A percentile compares a stretch with the other conserved stretches of the same genome.
These are phyloP conservation scores for Dactylonectria macrodidyma DNA, from an alignment of 2,329 filamentous ascomycete species.

Conservation along the genomic window DNA sequence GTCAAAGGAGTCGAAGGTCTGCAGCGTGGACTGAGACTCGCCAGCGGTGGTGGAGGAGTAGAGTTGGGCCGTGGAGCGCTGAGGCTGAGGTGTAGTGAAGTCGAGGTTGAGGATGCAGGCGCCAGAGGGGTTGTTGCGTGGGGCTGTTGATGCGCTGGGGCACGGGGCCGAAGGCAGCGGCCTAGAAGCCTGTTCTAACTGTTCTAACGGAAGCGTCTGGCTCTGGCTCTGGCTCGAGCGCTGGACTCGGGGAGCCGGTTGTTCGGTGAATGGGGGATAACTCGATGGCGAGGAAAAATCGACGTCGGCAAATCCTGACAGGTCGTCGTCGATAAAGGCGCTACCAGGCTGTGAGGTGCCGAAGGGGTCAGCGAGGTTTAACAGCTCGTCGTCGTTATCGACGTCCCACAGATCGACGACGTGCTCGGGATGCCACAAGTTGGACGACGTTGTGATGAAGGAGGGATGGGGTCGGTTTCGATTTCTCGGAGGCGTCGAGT, in stretches of 20 bases:
- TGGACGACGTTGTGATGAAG: neutral
- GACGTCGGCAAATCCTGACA: slow-evolving; percentile 46
- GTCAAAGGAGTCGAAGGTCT: slow-evolving; percentile 49
- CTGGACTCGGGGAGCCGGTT: slow-evolving; percentile 6
- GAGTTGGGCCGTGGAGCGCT: slow-evolving; percentile 42
- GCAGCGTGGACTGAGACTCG: slow-evolving; percentile 47
- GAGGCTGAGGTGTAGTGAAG: slow-evolving; percentile 33
- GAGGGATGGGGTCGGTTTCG: slow-evolving; percentile 2
- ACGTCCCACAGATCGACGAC: slow-evolving; percentile 13
- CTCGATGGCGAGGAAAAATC: slow-evolving; percentile 56
- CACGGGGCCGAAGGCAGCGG: slow-evolving; percentile 33
- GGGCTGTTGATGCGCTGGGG: slow-evolving; percentile 36
- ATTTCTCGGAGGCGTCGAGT: slow-evolving; percentile 18
- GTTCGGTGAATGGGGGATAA: slow-evolving; percentile 50
- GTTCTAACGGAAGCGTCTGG: slow-evolving; percentile 27
- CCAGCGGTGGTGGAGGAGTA: slow-evolving; percentile 41
- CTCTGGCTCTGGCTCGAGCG: slow-evolving; percentile 1
- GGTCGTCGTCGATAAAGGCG: slow-evolving; percentile 42
- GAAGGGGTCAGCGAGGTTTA: neutral
- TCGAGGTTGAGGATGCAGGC: slow-evolving; percentile 35
- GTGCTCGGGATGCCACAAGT: neutral
- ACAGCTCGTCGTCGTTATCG: slow-evolving; percentile 14
- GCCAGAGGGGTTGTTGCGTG: slow-evolving; percentile 40
- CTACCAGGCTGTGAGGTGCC: slow-evolving; percentile 24
- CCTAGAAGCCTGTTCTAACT: slow-evolving; percentile 39